Evolutionary conservation across 148 eudicot genomes (phyloP).

Genomic region (Cornus suecica): DNA sequence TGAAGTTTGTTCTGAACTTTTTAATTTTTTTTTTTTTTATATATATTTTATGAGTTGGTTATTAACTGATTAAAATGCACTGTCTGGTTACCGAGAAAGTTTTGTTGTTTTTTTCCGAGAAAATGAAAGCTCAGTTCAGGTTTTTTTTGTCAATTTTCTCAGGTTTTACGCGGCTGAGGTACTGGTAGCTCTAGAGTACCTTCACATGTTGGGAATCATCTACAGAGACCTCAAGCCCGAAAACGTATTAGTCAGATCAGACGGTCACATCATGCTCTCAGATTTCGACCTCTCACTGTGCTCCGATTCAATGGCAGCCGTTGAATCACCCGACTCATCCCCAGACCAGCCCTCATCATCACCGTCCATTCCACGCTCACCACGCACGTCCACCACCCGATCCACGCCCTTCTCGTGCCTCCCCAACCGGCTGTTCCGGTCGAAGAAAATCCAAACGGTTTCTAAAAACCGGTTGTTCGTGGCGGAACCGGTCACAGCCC

Average conservation of each 20-base stretch:
- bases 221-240: constrained; percentile 96
- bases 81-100: not conserved
- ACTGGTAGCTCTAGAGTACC: constrained; percentile 81
- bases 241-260: constrained; percentile 83
- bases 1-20: too few relatives aligned
- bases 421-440: constrained; percentile 60
- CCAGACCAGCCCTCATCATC: constrained; percentile 19
- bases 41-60: too few relatives aligned
- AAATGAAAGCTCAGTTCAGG: not conserved
- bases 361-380: not conserved
- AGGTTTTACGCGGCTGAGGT: constrained; percentile 94
- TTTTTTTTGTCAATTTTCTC: constrained; percentile 14
- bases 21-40: not conserved
- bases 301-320: constrained; percentile 74
- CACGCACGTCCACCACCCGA: too few relatives aligned
- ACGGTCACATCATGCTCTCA: constrained; percentile 96
- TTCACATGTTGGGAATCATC: constrained; percentile 89
- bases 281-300: constrained; percentile 76
- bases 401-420: constrained; percentile 52
- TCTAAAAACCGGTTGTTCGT: constrained; percentile 52
- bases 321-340: constrained; percentile 49
- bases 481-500: constrained; percentile 79
- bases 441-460: constrained; percentile 61
- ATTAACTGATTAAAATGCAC: too few relatives aligned
- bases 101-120: constrained; percentile 10